Base-by-base conservation (phyloP, 257 asterid genomes). In the Jasminum sambac region DNA sequence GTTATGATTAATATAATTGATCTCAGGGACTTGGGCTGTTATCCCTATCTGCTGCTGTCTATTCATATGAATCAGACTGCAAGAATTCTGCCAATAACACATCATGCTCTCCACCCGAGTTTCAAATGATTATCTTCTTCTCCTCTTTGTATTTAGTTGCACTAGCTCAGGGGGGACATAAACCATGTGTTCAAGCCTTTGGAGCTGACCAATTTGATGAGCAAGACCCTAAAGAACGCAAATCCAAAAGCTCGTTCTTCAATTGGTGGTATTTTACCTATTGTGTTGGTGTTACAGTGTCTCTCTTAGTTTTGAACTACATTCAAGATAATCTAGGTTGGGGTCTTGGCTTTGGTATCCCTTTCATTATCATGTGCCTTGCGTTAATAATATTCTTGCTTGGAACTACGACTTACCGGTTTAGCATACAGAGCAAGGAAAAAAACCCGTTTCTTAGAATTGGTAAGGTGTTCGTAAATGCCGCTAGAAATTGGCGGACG, bases 281-380 rank as follows among this genome's bases (percentile, higher is more conserved):
- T 40, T 73, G 76, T 69, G 43, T 43, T 2, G 76, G 82, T 61
- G 39, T 25, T 11, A 34, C 75, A 48, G 55, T 81, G 2, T 67
- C 88, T 1, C 30, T 80, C 24, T 64, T 70, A 23, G 67, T 72
- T 44, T 23, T 87, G 78, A 81, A 66, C 59, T 87, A 87, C 74
- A 81, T 87, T 79, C 86, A 85, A 23, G 90, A 87, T 0, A 81
- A 81, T 66, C 71, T 81, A 12, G 78, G 86, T 65, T 87, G 93
- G 92, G 83, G 26, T 14, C 88, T 87, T 7, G 93, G 87, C 23
- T 85, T 85, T 42, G 93, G 88, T 19, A 85, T 87, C 69, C 86
- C 93, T 39, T 85, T 84, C 58, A 42, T 85, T 30, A 72, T 71
- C 69, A 79, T 87, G 90, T 76, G 77, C 34, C 64, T 84, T n/a